phyloP scores from a whole-genome alignment of 140 eudicot species.

The Flaveria floridana region DNA sequence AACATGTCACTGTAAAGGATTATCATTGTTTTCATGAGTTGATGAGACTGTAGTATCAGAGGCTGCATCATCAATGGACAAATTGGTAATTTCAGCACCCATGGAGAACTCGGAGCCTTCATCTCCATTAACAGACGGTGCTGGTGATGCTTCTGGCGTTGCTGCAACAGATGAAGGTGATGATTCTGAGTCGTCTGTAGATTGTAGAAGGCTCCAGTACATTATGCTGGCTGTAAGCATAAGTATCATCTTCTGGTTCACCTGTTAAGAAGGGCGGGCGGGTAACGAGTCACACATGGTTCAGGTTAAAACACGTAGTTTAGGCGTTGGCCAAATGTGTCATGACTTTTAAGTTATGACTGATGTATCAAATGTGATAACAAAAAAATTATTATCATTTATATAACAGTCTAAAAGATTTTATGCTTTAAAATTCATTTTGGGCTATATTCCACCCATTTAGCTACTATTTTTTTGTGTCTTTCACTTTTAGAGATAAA shows the following conservation, averaged over 20 bases:
- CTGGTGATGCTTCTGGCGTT: constrained; percentile 56
- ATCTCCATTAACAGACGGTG: constrained; percentile 58
- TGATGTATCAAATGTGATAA: background rate
- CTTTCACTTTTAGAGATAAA: background rate
- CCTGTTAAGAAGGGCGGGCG: constrained; percentile 41
- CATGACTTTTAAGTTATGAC: background rate
- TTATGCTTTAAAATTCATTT: background rate
- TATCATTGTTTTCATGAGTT: constrained; percentile 37
- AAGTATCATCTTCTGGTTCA: constrained; percentile 92
- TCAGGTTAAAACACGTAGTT: background rate
- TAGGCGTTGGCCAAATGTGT: background rate
- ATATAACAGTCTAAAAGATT: constrained; percentile 1
- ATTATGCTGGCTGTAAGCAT: constrained; percentile 85
- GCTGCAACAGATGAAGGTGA: constrained; percentile 50
- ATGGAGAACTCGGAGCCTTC: constrained; percentile 47
- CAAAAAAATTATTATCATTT: background rate
- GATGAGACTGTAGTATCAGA: constrained; percentile 51
- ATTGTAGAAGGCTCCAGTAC: constrained; percentile 90
- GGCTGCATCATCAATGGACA: constrained; percentile 51
- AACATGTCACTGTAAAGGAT: constrained; percentile 21
- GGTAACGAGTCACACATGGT: background rate
- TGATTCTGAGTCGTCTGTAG: constrained; percentile 54
- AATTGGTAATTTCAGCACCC: constrained; percentile 18
- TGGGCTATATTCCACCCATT: background rate
- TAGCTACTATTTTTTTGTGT: background rate